Base-by-base conservation (phyloP, 2,329 filamentous ascomycete species). In the Helminthosporium solani region DNA sequence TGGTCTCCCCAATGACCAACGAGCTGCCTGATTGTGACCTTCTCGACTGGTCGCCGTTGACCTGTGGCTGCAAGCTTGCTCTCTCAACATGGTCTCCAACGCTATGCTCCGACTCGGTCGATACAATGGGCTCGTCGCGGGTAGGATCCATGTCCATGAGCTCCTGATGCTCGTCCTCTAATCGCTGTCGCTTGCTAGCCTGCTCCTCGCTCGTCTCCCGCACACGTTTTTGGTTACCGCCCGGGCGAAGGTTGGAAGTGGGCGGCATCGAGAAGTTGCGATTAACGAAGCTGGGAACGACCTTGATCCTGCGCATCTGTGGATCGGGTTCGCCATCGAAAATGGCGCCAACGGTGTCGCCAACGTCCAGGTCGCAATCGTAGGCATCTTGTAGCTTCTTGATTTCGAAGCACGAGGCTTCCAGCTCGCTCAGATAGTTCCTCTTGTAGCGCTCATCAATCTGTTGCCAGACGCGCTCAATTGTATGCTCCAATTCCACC, bases 301-400 rank as follows among this genome's bases (percentile, higher is more conserved):
- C 60, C 25, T 65, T 61, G 51, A 71, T 60, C 20, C 61, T 46
- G 33, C 58, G 57, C 56, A 57, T 61, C 14, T 48, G 37, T 7
- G 46, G 54, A 36, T 67, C 57, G 1, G 47, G 47, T 37, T 66
- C 62, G 40, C 53, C 58, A 33, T 60, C 66, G 42, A 67, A 70
- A 30, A 69, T 66, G 41, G 60, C 54, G 33, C 54, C 49, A 31
- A 71, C 66, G 4, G 64, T 67, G 49, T 71, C 67, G 38, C 57
- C 47, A 23, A 70, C 35, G 50, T 67, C 66, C 16, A 71, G 58
- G 42, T 70, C 68, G 55, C 62, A 68, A 40, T 64, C 65, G 49
- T 63, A 62, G 27, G 52, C 60, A 46, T 68, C 66, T 42, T 68
- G 66, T 7, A 71, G 53, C 46, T 67, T 68, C 47, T 66, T 66